Conservation (phyloP, 2,329 filamentous ascomycete species). For the Talaromyces sp. region DNA sequence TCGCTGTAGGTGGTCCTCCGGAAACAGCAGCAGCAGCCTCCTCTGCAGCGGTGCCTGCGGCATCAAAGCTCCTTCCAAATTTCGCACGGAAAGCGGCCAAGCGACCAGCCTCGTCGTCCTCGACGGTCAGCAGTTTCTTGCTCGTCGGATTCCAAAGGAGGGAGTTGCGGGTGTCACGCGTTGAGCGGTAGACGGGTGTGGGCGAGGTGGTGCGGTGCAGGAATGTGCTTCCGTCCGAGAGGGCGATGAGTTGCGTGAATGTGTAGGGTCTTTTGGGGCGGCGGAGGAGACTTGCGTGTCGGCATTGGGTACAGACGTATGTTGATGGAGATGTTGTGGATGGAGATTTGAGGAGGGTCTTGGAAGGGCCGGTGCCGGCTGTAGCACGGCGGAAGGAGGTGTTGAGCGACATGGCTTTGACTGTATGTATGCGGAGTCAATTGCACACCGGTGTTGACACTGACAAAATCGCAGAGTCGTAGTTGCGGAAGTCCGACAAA, state of each 20-base stretch:
- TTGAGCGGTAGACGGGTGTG: constrained; percentile 56
- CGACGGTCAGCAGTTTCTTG: constrained; percentile 77
- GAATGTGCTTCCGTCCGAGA: constrained; percentile 84
- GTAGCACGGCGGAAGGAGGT: constrained; percentile 33
- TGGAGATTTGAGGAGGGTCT: constrained; percentile 12
- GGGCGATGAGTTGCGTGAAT: constrained; percentile 93
- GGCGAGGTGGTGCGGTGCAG: constrained; percentile 51
- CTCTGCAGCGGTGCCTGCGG: constrained; percentile 39
- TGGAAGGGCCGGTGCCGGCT: constrained; percentile 18
- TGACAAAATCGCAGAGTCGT: background rate
- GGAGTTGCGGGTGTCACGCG: constrained; percentile 86
- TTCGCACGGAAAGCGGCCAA: constrained; percentile 79
- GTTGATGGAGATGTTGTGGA: constrained; percentile 35
- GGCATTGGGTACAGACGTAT: constrained; percentile 59
- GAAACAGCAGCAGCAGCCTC: constrained; percentile 30
- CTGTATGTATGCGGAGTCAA: background rate
- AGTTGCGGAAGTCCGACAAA: constrained; percentile 30
- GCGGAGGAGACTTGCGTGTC: constrained; percentile 78
- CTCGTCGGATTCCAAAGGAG: constrained; percentile 86
- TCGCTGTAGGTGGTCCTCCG: constrained; percentile 21
- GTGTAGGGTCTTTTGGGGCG: constrained; percentile 91
- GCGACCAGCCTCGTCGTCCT: constrained; percentile 91
- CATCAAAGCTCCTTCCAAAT: constrained; percentile 83
- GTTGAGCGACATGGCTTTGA: constrained; percentile 31
- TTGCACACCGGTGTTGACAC: background rate